phyloP scores from a whole-genome alignment of 371 early-diverging fungal species.

The Syncephalis fuscata region DNA sequence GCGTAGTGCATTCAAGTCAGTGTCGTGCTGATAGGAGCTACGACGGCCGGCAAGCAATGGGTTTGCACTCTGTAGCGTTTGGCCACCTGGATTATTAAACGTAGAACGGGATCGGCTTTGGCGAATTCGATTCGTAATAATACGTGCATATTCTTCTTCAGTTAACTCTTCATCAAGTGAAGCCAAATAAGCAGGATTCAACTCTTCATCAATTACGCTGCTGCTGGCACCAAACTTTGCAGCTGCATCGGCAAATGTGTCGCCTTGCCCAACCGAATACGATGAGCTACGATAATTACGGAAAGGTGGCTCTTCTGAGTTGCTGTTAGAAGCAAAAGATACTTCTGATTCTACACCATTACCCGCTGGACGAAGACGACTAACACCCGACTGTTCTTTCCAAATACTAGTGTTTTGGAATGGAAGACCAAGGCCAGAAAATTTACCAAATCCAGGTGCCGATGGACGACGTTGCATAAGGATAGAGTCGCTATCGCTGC shows the following conservation, averaged over 20 bases:
- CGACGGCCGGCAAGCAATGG: neutral
- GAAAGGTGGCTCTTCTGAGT: constrained; percentile 2
- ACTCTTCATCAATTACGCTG: constrained; percentile 4
- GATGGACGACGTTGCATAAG: too few species aligned
- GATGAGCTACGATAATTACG: constrained; percentile 7
- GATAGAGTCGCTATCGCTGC: too few species aligned
- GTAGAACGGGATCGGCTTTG: constrained; percentile 1
- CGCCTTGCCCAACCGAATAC: constrained; percentile 8
- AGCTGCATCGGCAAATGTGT: constrained; percentile 4
- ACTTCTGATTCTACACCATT: too few species aligned
- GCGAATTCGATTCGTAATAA: neutral
- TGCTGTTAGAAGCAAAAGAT: too few species aligned
- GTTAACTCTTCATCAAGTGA: neutral
- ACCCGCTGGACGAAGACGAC: too few species aligned
- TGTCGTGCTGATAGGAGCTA: neutral
- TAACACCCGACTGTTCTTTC: too few species aligned
- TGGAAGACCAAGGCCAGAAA: too few species aligned
- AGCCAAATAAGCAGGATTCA: constrained; percentile 4
- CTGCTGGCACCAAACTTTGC: constrained; percentile 4
- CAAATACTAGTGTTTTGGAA: too few species aligned
- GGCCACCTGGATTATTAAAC: constrained; percentile 5
- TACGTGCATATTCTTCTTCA: neutral
- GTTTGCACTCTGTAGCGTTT: constrained; percentile 3
- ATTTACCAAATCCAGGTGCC: too few species aligned
- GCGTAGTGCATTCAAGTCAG: neutral